Percentiles rank a stretch among this genome's conserved stretches.
These are phyloP conservation scores for Beauveria sp. DNA, from an alignment of 2,329 filamentous ascomycete species.

Conservation along the genomic window DNA sequence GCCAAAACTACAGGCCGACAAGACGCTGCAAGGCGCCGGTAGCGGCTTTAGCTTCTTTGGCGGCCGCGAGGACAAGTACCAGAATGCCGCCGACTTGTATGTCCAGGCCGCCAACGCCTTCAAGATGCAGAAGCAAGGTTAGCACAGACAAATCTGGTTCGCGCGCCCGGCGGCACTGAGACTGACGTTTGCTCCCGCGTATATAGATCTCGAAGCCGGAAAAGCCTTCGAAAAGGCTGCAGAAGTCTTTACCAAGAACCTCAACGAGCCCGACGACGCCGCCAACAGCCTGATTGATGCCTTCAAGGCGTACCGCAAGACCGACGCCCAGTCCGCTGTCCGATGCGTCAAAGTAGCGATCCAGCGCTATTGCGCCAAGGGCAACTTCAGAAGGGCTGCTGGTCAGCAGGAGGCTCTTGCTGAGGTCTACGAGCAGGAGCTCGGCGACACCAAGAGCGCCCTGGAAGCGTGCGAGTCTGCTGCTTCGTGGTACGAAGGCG, in stretches of 20 bases:
- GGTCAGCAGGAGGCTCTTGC: conserved; percentile 84
- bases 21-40: conserved; percentile 63
- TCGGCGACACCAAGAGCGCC: conserved; percentile 70
- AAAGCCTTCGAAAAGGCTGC: conserved; percentile 81
- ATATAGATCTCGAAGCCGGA: conserved; percentile 72
- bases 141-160: conserved; percentile 17
- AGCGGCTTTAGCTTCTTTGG: conserved; percentile 88
- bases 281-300: conserved; percentile 84
- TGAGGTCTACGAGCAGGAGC: conserved; percentile 75
- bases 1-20: conserved; percentile 63
- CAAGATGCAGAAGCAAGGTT: conserved; percentile 77
- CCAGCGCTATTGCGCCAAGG: conserved; percentile 77
- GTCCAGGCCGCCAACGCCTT: conserved; percentile 87
- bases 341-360: conserved; percentile 74
- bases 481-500: conserved; percentile 81
- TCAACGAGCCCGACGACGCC: conserved; percentile 88
- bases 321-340: conserved; percentile 74
- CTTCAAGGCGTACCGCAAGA: conserved; percentile 89
- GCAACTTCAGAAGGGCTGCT: conserved; percentile 85
- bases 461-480: conserved; percentile 78
- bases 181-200: not conserved
- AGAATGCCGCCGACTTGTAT: conserved; percentile 81
- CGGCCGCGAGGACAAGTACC: conserved; percentile 78
- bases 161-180: not conserved
- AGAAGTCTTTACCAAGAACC: conserved; percentile 66